Evolutionary conservation across 192 early-diverging fungal species (phyloP), one percentile per base, ranked within the genome.

Genomic region (Martensiomyces pterosporus): DNA sequence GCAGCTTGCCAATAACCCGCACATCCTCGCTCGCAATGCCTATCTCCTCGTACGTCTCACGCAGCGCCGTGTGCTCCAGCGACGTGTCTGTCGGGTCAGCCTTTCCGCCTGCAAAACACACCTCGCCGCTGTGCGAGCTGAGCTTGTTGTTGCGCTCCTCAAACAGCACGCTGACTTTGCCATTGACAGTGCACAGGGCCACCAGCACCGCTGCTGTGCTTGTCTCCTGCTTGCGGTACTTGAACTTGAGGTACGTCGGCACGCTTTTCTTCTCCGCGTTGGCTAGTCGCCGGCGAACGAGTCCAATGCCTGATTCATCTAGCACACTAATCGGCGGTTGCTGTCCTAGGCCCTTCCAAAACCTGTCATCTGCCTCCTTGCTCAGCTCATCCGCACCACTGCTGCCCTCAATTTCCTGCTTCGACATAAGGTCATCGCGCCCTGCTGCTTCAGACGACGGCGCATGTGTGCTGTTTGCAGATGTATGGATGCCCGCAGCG

Each of bases 41-140:
- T 10, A 91, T 76, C 59, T 95, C 93, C 52, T 95, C 90, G 19
- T 57, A 27, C 4, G 88, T 87, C 58, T 93, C 93, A 12, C 93
- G 77, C 21, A 95, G 50, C 17, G 89, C 88, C 4, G 93, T 84
- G 17, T 56, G 68, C 25, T 77, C 59, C 9, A 79, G 45, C 3
- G 81, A 73, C 1, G 40, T 18, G 55, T 91, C 92, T 14, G 43
- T 42, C 0, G 54, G 45, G 38, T 91, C 90, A 25, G 67, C 71
- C 57, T 82, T 86, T n/a, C 87, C 87, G 12, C 87, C 87, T 3
- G 87, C 81, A 60, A 89, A 86, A 36, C 86, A 88, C 27, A 85
- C 81, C 59, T 92, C 89, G 7, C 90, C 90, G 19, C 67, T 70
- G 55, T 95, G 92, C 23, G 80, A 60, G 26, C 82, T 58, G 61